A percentile compares a stretch with the other conserved stretches of the same genome.
Evolutionary conservation across 1,284 basidiomycete species (phyloP).

Genomic region (Ganoderma sinense): DNA sequence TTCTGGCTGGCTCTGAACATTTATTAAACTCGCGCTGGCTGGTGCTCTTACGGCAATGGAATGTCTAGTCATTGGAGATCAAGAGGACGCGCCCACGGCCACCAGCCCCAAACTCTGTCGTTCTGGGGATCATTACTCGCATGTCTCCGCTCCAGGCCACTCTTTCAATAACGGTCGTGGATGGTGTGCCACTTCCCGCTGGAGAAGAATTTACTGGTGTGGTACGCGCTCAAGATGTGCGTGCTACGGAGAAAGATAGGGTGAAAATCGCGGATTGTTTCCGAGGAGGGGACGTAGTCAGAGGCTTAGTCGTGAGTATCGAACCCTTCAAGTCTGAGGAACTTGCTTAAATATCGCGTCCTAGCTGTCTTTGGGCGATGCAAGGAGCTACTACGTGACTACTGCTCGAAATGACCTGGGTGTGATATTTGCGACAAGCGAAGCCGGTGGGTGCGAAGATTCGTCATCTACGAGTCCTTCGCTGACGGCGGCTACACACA

Average conservation of each 20-base stretch:
- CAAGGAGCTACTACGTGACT: slow-evolving; percentile 92
- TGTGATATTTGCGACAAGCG: slow-evolving; percentile 88
- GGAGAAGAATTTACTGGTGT: slow-evolving; percentile 96
- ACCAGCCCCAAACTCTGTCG: slow-evolving; percentile 73
- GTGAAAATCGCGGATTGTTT: slow-evolving; percentile 96
- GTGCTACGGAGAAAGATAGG: slow-evolving; percentile 92
- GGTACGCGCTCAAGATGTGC: slow-evolving; percentile 91
- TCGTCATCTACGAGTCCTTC: not conserved
- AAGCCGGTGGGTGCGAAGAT: slow-evolving; percentile 61
- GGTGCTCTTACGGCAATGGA: not conserved
- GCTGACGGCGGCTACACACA: slow-evolving; percentile 33
- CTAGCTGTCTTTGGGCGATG: slow-evolving; percentile 85
- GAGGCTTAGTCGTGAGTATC: slow-evolving; percentile 85
- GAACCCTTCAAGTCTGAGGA: not conserved
- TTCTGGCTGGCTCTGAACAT: slow-evolving; percentile 32
- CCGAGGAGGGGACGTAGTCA: slow-evolving; percentile 94
- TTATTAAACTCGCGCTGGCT: slow-evolving; percentile 37
- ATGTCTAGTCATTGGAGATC: slow-evolving; percentile 62
- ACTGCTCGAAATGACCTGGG: slow-evolving; percentile 96
- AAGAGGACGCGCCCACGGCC: slow-evolving; percentile 70
- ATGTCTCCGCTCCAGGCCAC: slow-evolving; percentile 90
- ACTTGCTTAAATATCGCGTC: not conserved
- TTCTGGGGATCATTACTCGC: slow-evolving; percentile 85
- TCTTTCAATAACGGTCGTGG: slow-evolving; percentile 89
- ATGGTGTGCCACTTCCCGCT: slow-evolving; percentile 86